Conservation (phyloP, 2,329 filamentous ascomycete genomes). For the Coniochaeta prunicola region DNA sequence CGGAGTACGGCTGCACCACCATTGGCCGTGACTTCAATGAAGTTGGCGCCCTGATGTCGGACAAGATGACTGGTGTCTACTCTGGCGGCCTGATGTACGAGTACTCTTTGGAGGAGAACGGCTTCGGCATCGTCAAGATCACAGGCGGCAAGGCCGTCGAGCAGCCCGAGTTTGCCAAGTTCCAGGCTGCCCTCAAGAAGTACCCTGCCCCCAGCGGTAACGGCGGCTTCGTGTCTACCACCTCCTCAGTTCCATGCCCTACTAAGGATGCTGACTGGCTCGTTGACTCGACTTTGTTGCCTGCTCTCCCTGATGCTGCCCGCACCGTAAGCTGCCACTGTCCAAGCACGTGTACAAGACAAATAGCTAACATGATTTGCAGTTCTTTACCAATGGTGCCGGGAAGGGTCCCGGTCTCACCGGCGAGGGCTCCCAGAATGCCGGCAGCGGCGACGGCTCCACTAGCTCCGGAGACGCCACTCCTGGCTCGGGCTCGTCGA, state of each 20-base stretch:
- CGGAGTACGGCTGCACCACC: slow-evolving; percentile 85
- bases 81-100: slow-evolving; percentile 96
- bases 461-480: slow-evolving; percentile 35
- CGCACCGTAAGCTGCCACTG: slow-evolving; percentile 18
- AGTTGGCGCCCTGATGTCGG: slow-evolving; percentile 69
- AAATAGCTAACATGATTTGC: not conserved
- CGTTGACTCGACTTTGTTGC: slow-evolving; percentile 40
- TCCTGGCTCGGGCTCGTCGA: slow-evolving; percentile 29
- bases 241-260: slow-evolving; percentile 41
- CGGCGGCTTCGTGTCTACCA: slow-evolving; percentile 41
- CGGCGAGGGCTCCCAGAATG: slow-evolving; percentile 47
- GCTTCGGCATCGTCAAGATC: slow-evolving; percentile 73
- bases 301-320: slow-evolving; percentile 43
- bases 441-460: slow-evolving; percentile 26
- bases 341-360: not conserved
- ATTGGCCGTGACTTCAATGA: slow-evolving; percentile 79
- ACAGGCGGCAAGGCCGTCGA: slow-evolving; percentile 46
- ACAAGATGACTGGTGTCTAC: slow-evolving; percentile 81
- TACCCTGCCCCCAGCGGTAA: slow-evolving; percentile 43
- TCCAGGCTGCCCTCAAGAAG: slow-evolving; percentile 38
- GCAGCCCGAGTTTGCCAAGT: slow-evolving; percentile 53
- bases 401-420: slow-evolving; percentile 45
- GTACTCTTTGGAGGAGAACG: slow-evolving; percentile 73
- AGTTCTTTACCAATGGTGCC: slow-evolving; percentile 47
- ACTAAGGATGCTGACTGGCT: slow-evolving; percentile 41